phyloP scores from a whole-genome alignment of 306 rosid genomes.

The Corylus americana region DNA sequence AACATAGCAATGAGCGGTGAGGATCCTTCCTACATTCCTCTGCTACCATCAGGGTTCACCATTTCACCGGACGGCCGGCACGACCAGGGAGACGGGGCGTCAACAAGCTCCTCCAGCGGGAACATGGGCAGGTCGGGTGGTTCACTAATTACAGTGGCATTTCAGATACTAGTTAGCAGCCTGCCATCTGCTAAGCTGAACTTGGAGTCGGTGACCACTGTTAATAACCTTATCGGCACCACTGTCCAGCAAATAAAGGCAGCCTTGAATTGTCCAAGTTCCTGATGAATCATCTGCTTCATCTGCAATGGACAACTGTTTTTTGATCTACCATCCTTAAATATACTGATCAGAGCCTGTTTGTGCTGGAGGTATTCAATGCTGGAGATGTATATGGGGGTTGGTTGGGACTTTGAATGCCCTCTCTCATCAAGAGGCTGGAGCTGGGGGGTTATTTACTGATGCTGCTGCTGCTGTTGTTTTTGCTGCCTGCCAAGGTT shows the following conservation, averaged over 20 bases:
- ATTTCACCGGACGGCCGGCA: slow-evolving; percentile 62
- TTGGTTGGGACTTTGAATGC: slow-evolving; percentile 83
- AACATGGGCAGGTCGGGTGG: slow-evolving; percentile 40
- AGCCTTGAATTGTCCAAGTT: slow-evolving; percentile 79
- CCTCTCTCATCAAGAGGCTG: slow-evolving; percentile 52
- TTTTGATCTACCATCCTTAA: slow-evolving; percentile 37
- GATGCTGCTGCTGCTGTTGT: slow-evolving; percentile 26
- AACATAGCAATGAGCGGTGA: slow-evolving; percentile 94
- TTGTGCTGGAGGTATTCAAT: slow-evolving; percentile 51
- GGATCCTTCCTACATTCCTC: slow-evolving; percentile 78
- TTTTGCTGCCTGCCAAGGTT: slow-evolving; percentile 46
- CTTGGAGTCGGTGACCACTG: slow-evolving; percentile 85
- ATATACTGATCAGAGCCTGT: slow-evolving; percentile 40
- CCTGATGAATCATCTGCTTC: slow-evolving; percentile 34
- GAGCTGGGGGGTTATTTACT: slow-evolving; percentile 57
- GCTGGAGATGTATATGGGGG: slow-evolving; percentile 45
- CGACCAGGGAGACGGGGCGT: slow-evolving; percentile 53
- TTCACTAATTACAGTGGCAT: slow-evolving; percentile 76
- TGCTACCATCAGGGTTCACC: slow-evolving; percentile 88
- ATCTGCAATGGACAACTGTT: slow-evolving; percentile 20
- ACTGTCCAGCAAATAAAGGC: slow-evolving; percentile 87
- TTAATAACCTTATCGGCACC: slow-evolving; percentile 74
- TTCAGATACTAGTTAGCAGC: slow-evolving; percentile 82
- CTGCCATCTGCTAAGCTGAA: slow-evolving; percentile 80
- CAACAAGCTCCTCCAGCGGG: slow-evolving; percentile 50